phyloP scores from a whole-genome alignment of 2,329 filamentous ascomycete genomes.

The Colletotrichum abscissum region DNA sequence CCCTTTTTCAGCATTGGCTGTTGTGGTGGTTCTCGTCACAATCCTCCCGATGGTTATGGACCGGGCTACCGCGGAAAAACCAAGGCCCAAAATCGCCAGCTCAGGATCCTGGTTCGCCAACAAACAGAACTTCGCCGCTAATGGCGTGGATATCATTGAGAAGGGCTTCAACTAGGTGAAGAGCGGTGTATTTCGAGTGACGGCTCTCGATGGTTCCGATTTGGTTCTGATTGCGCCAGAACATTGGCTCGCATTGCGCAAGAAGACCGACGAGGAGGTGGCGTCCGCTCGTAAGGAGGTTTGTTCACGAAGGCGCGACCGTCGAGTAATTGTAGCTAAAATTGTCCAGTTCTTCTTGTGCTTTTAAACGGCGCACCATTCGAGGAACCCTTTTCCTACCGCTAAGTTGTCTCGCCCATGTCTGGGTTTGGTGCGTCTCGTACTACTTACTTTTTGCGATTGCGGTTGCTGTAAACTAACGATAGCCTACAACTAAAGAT shows the following conservation, averaged over 20 bases:
- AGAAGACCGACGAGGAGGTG: conserved; percentile 31
- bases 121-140: conserved; percentile 18
- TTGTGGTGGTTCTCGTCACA: neutral
- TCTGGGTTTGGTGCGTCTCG: conserved; percentile 18
- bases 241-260: conserved; percentile 24
- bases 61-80: neutral
- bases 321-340: neutral
- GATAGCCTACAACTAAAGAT: neutral
- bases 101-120: conserved; percentile 26
- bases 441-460: rapidly evolving
- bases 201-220: conserved; percentile 27
- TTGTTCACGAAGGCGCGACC: neutral
- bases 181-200: conserved; percentile 24
- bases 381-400: conserved; percentile 23
- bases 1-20: neutral
- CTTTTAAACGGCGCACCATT: conserved; percentile 22
- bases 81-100: conserved; percentile 20
- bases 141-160: conserved; percentile 31
- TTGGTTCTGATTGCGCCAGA: conserved; percentile 21
- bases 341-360: conserved; percentile 23
- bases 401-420: conserved; percentile 23
- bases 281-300: conserved; percentile 25
- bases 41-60: neutral
- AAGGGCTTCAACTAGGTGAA: conserved; percentile 18
- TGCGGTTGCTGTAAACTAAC: neutral